Percentiles rank a stretch among this genome's conserved stretches.
These are phyloP conservation scores for Antrodiella citrinella DNA, from an alignment of 768 basidiomycete genomes.

Conservation along the genomic window DNA sequence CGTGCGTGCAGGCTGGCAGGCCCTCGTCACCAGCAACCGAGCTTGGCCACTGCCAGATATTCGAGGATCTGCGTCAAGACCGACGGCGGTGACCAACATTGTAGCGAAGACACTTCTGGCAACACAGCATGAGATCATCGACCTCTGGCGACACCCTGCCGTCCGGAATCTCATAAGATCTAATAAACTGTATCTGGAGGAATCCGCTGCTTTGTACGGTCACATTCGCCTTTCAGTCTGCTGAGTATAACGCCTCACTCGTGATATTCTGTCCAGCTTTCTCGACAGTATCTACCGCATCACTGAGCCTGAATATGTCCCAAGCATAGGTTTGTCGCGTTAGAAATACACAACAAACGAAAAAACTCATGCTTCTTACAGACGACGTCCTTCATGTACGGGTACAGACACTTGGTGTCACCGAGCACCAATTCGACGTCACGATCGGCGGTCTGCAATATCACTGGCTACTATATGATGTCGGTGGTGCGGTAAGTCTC, in stretches of 20 bases:
- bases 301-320: slow-evolving; percentile 59
- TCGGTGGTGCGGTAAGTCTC: slow-evolving; percentile 67
- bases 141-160: slow-evolving; percentile 64
- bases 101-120: slow-evolving; percentile 48
- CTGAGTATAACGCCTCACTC: slow-evolving; percentile 4
- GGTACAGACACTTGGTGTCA: slow-evolving; percentile 71
- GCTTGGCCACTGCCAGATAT: slow-evolving; percentile 31
- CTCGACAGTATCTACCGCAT: slow-evolving; percentile 58
- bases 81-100: slow-evolving; percentile 39
- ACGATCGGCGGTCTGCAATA: slow-evolving; percentile 53
- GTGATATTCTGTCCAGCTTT: slow-evolving; percentile 40
- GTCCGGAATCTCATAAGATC: slow-evolving; percentile 48
- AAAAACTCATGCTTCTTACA: no score
- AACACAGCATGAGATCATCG: slow-evolving; percentile 42
- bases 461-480: slow-evolving; percentile 77
- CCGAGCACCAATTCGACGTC: slow-evolving; percentile 69
- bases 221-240: neutral
- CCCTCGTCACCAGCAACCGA: slow-evolving; percentile 40
- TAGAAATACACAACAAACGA: neutral
- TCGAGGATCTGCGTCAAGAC: slow-evolving; percentile 20
- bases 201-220: slow-evolving; percentile 67
- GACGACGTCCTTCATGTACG: slow-evolving; percentile 77
- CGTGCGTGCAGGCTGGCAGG: slow-evolving; percentile 70
- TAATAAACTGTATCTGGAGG: slow-evolving; percentile 60
- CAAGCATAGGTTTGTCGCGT: slow-evolving; percentile 47